Evolutionary conservation across 2,329 filamentous ascomycete species (phyloP).

Genomic region (Aspergillus latus): DNA sequence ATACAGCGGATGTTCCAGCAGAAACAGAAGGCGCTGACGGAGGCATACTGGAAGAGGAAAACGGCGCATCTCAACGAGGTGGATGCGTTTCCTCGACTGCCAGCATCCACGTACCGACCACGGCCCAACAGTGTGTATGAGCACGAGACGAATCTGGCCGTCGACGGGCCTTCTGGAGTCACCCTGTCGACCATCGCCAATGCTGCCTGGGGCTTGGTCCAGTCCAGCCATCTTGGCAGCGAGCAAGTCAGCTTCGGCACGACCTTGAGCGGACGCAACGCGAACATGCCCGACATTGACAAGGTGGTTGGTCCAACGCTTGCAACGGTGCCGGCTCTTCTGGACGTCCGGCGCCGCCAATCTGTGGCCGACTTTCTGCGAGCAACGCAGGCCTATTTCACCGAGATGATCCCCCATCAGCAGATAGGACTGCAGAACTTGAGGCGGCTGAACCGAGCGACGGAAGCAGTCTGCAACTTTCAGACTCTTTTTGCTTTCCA

Average conservation of each 20-base stretch:
- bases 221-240: not conserved
- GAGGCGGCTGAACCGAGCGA: not conserved
- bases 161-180: not conserved
- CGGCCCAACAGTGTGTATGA: not conserved
- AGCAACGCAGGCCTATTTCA: conserved; percentile 12
- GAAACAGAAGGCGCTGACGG: not conserved
- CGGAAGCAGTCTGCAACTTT: not conserved
- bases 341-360: not conserved
- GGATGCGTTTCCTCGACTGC: not conserved
- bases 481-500: conserved; percentile 8
- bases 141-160: not conserved
- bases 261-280: not conserved
- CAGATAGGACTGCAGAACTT: conserved; percentile 23
- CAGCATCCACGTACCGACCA: not conserved
- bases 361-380: not conserved
- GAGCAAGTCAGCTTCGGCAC: not conserved
- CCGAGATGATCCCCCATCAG: conserved; percentile 17
- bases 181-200: not conserved
- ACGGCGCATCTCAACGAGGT: not conserved
- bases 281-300: not conserved
- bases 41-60: not conserved
- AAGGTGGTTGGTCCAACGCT: not conserved
- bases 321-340: not conserved
- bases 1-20: not conserved
- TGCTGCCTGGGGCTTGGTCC: not conserved